A percentile compares a stretch with the other conserved stretches of the same genome.
Conservation (phyloP, 176 grass and related monocot genomes). For the Avena atlantica region DNA sequence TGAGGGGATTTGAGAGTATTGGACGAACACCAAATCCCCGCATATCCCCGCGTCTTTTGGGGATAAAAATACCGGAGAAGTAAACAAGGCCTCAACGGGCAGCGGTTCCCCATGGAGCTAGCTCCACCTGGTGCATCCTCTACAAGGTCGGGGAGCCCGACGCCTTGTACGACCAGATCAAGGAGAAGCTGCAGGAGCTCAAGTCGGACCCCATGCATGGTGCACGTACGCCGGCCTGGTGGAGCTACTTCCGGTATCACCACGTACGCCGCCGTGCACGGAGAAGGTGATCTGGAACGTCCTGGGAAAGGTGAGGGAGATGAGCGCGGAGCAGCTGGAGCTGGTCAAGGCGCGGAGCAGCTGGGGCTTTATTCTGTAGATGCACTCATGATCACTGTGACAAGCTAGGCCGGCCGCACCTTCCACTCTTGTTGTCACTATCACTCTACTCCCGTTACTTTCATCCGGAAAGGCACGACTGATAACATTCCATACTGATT, state of each 20-base stretch:
- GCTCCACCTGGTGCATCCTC: conserved; percentile 74
- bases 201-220: background rate
- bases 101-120: conserved; percentile 49
- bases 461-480: background rate
- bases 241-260: conserved; percentile 87
- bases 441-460: background rate
- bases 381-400: background rate
- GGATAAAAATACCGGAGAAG: no score
- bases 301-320: conserved; percentile 70
- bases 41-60: no score
- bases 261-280: conserved; percentile 67
- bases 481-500: no score
- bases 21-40: no score
- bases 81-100: no score
- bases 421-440: background rate
- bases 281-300: conserved; percentile 78
- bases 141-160: conserved; percentile 59
- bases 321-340: conserved; percentile 59
- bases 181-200: background rate
- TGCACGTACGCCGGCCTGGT: background rate
- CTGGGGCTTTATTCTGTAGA: background rate
- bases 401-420: background rate
- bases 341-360: conserved; percentile 42
- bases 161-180: conserved; percentile 61
- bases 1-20: no score